Evolutionary conservation across 2,329 filamentous ascomycete genomes (phyloP), one percentile per base, ranked within the genome.

Genomic region (Neopestalotiopsis rosae): DNA sequence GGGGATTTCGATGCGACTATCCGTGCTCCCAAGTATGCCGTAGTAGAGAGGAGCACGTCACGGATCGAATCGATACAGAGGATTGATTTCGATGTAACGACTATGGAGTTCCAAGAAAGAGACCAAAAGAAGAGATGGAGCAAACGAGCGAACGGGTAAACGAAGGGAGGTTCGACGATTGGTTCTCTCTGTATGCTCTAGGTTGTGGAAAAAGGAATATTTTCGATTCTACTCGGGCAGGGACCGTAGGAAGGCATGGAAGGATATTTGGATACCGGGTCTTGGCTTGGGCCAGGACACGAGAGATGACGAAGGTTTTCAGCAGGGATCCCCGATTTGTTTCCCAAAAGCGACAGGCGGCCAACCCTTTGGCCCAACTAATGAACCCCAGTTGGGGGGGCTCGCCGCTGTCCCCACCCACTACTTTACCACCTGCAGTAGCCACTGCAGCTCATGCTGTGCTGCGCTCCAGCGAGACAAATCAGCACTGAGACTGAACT

Each of bases 221-320:
- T 62, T 62, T 62, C 59, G 59, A 62, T 40, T 32, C 9, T 52
- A 52, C 45, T 52, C 9, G 59, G 32, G 32, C 59, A 20, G n/a
- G n/a, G 30, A 40, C n/a, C 28, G 30, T 10, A 61, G 32, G 59
- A 62, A 28, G 24, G 24, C 24, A 28, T 28, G 24, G 24, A 28
- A 34, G 59, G 59, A 62, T 20, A 62, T 24, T 14, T 59, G 45
- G 45, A 52, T 59, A 30, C 57, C 30, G 14, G n/a, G 34, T 38
- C n/a, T 34, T 62, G 59, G 57, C 57, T 30, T 30, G 30, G 57
- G 30, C 30, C 30, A 62, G 59, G 59, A 62, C 59, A 62, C 59
- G 59, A 62, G 59, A 40, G 59, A 62, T 62, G 59, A 62, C 59
- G 59, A 62, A 62, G 59, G 45, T 62, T 62, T 62, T 62, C 34